Base-by-base conservation (phyloP, 148 eudicot genomes). In the Nepenthes mirabilis region DNA sequence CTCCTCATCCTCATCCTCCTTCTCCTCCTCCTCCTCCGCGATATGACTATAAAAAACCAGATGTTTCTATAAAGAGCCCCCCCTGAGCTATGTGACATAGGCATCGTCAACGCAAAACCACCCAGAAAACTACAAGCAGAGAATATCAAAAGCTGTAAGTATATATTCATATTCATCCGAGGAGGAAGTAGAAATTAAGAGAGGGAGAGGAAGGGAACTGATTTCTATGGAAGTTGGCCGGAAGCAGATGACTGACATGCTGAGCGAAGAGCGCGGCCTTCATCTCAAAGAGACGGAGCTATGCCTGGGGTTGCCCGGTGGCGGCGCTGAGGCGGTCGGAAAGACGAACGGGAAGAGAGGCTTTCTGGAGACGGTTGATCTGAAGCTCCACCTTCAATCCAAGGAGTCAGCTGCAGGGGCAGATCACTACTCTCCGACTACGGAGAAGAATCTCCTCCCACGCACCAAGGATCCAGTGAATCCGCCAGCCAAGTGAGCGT, bases 361-460 rank as follows among this genome's bases (percentile, higher is more conserved):
- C 14, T 84, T 76, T 56, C 74, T 79, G 6, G 80, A 84, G 75
- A 84, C 90, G 6, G 86, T 84, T 60, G 83, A 81, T 75, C 79
- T 84, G 14, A 79, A 79, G 61, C 86, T 84, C 55, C 81, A 79
- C 65, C 72, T 79, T 33, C 69, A 76, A 34, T 32, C 76, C 6
- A 59, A 60, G 37, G 72, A 74, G 5, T 53, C 65, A 76, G 68
- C 72, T 66, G 59, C 70, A 70, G 64, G 74, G 57, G 33, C 67
- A 23, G 49, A 52, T 60, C 60, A 54, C 61, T 13, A 67, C 11
- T 55, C n/a, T 45, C 8, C 64, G 2, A 8, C 76, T n/a, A 66
- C 35, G 59, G 73, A 72, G 57, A 58, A 57, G 43, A 50, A 40
- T 56, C 55, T 48, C 33, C 67, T 45, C 32, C 35, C 55, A 1